Conservation (phyloP, 164 flowering plant genomes). For the Cinnamomum chago region DNA sequence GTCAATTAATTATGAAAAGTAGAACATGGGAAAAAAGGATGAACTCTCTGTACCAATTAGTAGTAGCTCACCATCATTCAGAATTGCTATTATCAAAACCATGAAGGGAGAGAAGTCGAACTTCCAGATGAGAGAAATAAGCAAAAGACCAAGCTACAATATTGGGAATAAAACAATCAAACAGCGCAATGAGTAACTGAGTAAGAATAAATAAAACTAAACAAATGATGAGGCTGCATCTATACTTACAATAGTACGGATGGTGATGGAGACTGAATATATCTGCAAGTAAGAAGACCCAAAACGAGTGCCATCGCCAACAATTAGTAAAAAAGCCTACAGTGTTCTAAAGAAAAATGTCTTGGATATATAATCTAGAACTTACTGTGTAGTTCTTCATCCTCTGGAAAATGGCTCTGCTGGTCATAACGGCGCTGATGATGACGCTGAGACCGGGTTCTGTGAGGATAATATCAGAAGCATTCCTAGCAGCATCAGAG, state of each 20-base stretch:
- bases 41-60: too few relatives aligned
- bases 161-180: conserved; percentile 10
- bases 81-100: conserved; percentile 93
- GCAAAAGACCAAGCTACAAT: conserved; percentile 81
- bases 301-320: neutral
- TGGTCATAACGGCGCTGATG: conserved; percentile 91
- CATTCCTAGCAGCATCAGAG: conserved; percentile 95
- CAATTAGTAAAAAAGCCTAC: neutral
- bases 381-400: conserved; percentile 94
- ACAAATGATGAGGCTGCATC: neutral
- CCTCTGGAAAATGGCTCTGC: conserved; percentile 96
- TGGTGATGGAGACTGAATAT: conserved; percentile 92
- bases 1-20: neutral
- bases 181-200: conserved; percentile 85
- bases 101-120: conserved; percentile 92
- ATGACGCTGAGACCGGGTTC: conserved; percentile 96
- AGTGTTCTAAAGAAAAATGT: neutral
- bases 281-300: too few relatives aligned
- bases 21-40: neutral
- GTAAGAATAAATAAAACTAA: conserved; percentile 43
- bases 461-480: conserved; percentile 93
- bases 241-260: conserved; percentile 86
- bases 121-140: conserved; percentile 90
- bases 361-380: conserved; percentile 2
- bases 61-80: conserved; percentile 69